Evolutionary conservation across 2,329 filamentous ascomycete genomes (phyloP).

Genomic region (Aureobasidium sp.): DNA sequence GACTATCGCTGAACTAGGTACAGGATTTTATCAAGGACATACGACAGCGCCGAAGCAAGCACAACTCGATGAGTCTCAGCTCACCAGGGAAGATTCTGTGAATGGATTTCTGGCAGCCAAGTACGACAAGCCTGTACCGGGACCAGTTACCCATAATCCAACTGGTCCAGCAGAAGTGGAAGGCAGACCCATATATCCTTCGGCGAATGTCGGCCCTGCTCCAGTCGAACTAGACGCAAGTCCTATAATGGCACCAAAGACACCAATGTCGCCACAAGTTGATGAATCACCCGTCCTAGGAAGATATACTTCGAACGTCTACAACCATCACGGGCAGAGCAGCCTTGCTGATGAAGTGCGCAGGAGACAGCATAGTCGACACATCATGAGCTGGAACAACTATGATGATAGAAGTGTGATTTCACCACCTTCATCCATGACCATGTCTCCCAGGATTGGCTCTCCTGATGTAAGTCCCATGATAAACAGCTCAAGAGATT

Average conservation of each 20-base stretch:
- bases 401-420: slow-evolving; percentile 16
- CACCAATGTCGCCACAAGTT: slow-evolving; percentile 1
- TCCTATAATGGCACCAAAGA: slow-evolving; percentile 7
- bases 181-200: slow-evolving; percentile 5
- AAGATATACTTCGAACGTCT: not conserved
- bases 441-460: slow-evolving; percentile 11
- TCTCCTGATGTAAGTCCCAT: slow-evolving; percentile 10
- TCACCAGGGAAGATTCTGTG: slow-evolving; percentile 4
- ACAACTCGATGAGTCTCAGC: not conserved
- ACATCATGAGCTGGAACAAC: slow-evolving; percentile 23
- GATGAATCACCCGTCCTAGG: slow-evolving; percentile 22
- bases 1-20: not conserved
- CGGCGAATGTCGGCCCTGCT: not conserved
- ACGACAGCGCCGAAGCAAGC: not conserved
- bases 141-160: not conserved
- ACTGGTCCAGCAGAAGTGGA: slow-evolving; percentile 5
- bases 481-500: slow-evolving; percentile 1
- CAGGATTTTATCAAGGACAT: slow-evolving; percentile 11
- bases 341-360: slow-evolving; percentile 12
- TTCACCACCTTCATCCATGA: slow-evolving; percentile 7
- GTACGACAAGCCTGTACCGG: not conserved
- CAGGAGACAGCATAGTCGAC: slow-evolving; percentile 21
- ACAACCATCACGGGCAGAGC: not conserved
- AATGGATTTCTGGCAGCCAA: not conserved
- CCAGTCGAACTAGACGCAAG: slow-evolving; percentile 11